Evolutionary conservation across 2,329 filamentous ascomycete genomes (phyloP).

Genomic region (Fusarium staphyleae): DNA sequence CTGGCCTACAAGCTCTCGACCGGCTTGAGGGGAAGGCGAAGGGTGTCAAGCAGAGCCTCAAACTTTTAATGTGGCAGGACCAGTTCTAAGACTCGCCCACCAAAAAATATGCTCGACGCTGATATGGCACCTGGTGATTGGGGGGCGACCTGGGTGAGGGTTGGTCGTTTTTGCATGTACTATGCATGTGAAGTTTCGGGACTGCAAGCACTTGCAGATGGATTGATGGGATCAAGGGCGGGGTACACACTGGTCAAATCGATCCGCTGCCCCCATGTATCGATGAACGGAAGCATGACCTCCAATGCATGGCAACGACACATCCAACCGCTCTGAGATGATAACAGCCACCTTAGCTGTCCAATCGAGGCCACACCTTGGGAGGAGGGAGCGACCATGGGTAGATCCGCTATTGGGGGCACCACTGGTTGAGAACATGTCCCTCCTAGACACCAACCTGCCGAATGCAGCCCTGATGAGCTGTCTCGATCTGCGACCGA

Average conservation of each 20-base stretch:
- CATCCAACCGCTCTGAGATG: conserved; percentile 20
- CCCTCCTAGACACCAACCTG: conserved; percentile 23
- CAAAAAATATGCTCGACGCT: neutral
- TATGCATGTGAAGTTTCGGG: neutral
- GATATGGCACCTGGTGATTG: conserved; percentile 28
- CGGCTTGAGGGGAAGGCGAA: conserved; percentile 2
- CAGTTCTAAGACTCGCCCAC: too few relatives aligned
- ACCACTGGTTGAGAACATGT: conserved; percentile 19
- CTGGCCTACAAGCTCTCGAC: conserved; percentile 7
- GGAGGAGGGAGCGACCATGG: conserved; percentile 19
- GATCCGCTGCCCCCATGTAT: conserved; percentile 15
- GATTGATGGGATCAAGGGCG: conserved; percentile 36
- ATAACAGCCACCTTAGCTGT: conserved; percentile 11
- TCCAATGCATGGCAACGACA: conserved; percentile 20
- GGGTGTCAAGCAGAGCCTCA: conserved; percentile 31
- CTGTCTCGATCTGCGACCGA: conserved; percentile 32
- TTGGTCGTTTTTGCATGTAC: too few relatives aligned
- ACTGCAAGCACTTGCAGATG: conserved; percentile 5
- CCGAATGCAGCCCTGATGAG: conserved; percentile 36
- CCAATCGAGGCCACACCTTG: conserved; percentile 14
- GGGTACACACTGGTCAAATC: conserved; percentile 19
- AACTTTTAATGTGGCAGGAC: conserved; percentile 4
- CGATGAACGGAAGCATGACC: conserved; percentile 34
- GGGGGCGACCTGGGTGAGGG: neutral
- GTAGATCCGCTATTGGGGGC: conserved; percentile 9